Base-by-base conservation (phyloP, 1,139 yeast genomes). In the Cylindricascospora bacillispora region DNA sequence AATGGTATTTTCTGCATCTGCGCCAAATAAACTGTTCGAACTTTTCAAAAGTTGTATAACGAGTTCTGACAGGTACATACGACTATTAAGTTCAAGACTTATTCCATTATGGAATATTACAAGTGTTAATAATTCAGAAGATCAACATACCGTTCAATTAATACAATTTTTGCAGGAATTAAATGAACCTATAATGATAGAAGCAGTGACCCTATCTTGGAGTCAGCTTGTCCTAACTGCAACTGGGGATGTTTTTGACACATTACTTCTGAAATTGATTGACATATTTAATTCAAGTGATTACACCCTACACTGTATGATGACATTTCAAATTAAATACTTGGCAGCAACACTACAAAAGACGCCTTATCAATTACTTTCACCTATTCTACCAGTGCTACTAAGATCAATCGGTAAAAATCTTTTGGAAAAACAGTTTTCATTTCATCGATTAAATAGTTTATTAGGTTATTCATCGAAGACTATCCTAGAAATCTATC, bases 371-470 rank as follows among this genome's bases (percentile, higher is more conserved):
- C 81, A 79, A 45, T 54, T 89, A 12, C 57, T 85, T 21, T 70
- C 83, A 3, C 94, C 95, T 0, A 80, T 73, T 40, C 65, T 89
- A 47, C 81, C 92, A 1, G 67, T 79, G 29, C 62, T 85, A n/a
- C 69, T 89, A 24, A 68, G 74, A 31, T 65, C 69, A 28, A 62
- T 82, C 11, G 73, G 82, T 2, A 72, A 72, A 37, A 62, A 63
- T 30, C 45, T 67, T 25, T 54, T 54, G 3, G 53, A 59, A 4
- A 70, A 69, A 30, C 70, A 74, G 0, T 57, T 62, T n/a, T 59
- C 80, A 33, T 62, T 81, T 22, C 61, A 61, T 14, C 65, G 69
- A 36, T 60, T 89, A 11, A 67, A 86, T 5, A 73, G 72, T 24
- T 59, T 83, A 5, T 60, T 83, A 19, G 79, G 74, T 1, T 67